Evolutionary conservation across 2,329 filamentous ascomycete species (phyloP).

Genomic region (Penicillium sp.): DNA sequence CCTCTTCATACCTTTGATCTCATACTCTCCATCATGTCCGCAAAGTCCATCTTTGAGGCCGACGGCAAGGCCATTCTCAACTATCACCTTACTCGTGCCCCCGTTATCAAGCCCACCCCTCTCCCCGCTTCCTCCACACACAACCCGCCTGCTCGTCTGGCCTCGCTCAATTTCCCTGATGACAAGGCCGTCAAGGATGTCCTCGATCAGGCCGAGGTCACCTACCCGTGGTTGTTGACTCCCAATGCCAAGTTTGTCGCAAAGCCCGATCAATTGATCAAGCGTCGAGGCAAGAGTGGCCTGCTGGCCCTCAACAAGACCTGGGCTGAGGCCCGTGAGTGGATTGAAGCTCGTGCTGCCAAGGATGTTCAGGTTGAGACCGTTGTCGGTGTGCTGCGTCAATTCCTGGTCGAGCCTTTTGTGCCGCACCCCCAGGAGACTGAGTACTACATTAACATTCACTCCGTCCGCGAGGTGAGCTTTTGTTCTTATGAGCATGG

Average conservation of each 20-base stretch:
- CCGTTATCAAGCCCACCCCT: conserved; percentile 96
- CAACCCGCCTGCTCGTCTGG: conserved; percentile 86
- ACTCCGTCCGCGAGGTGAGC: conserved; percentile 98
- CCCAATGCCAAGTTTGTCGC: conserved; percentile 87
- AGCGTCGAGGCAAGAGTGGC: conserved; percentile 98
- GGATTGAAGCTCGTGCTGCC: conserved; percentile 86
- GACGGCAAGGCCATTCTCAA: conserved; percentile 99
- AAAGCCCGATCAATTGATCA: conserved; percentile 99
- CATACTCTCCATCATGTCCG: conserved; percentile 61
- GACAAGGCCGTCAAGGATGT: conserved; percentile 75
- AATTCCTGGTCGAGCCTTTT: conserved; percentile 98
- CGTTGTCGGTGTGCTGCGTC: conserved; percentile 77
- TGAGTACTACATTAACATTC: conserved; percentile 99
- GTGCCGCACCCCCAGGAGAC: conserved; percentile 91
- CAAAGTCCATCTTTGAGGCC: conserved; percentile 97
- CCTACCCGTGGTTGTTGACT: conserved; percentile 90
- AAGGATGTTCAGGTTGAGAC: conserved; percentile 93
- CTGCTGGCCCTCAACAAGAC: conserved; percentile 94
- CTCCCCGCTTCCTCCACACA: conserved; percentile 77
- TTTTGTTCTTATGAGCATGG: conserved; percentile 1
- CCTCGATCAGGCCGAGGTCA: conserved; percentile 90
- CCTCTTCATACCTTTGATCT: conserved; percentile 10
- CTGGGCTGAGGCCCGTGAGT: conserved; percentile 88
- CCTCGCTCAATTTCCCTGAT: conserved; percentile 87
- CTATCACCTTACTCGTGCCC: conserved; percentile 98